These are phyloP conservation scores for Xylaria sp. DNA, from an alignment of 2,329 filamentous ascomycete genomes.

Conservation along the genomic window DNA sequence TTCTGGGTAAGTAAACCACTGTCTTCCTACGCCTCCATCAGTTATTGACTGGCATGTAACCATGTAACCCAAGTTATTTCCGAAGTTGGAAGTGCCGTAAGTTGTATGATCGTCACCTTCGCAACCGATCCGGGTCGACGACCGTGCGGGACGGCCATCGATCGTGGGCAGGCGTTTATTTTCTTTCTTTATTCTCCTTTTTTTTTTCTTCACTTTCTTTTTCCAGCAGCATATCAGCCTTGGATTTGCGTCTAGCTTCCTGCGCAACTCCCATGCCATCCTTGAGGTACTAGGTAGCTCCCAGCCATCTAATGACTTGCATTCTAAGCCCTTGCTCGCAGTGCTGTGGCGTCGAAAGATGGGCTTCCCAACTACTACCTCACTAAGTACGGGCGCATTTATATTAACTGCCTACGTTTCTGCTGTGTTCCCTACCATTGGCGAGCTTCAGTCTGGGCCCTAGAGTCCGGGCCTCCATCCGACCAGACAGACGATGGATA, in stretches of 20 bases:
- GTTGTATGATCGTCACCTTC: background rate
- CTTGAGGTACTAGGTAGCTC: background rate
- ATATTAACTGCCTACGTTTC: slow-evolving; percentile 17
- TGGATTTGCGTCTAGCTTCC: background rate
- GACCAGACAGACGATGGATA: slow-evolving; percentile 2
- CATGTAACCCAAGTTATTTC: too few species aligned
- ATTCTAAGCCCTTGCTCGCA: background rate
- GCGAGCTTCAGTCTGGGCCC: slow-evolving; percentile 10
- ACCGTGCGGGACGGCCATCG: background rate
- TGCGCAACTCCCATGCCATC: background rate
- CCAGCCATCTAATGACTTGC: background rate
- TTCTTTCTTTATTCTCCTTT: background rate
- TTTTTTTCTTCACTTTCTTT: background rate
- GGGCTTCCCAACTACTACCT: slow-evolving; percentile 2
- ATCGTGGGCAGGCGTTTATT: background rate
- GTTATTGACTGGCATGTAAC: too few species aligned
- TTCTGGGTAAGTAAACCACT: too few species aligned
- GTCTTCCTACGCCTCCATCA: too few species aligned
- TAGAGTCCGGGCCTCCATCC: slow-evolving; percentile 4
- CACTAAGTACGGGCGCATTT: slow-evolving; percentile 20
- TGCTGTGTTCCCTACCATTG: slow-evolving; percentile 3
- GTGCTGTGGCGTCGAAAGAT: slow-evolving; percentile 2
- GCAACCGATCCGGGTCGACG: background rate
- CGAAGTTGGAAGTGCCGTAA: background rate
- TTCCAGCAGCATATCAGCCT: background rate